A percentile compares a stretch with the other conserved stretches of the same genome.
These are phyloP conservation scores for Gossypium laxum DNA, from an alignment of 441 rosid genomes.

Conservation along the genomic window DNA sequence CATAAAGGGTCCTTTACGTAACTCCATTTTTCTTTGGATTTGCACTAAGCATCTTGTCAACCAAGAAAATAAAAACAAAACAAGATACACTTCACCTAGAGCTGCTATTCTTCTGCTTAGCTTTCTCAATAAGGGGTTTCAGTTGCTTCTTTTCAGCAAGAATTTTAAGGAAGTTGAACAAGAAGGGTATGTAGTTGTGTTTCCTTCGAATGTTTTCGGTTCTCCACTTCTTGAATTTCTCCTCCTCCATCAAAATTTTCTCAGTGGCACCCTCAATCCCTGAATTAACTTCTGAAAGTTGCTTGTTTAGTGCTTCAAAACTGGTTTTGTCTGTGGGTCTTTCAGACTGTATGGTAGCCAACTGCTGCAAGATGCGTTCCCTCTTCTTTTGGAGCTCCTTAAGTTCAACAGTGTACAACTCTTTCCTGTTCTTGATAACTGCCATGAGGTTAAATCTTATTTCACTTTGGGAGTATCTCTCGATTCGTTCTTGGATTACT, in stretches of 20 bases:
- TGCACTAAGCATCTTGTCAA: not conserved
- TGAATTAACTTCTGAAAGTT: constrained; percentile 55
- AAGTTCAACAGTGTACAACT: constrained; percentile 65
- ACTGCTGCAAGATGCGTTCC: constrained; percentile 68
- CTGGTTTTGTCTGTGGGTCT: constrained; percentile 37
- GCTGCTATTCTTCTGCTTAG: constrained; percentile 67
- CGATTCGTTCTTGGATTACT: constrained; percentile 82
- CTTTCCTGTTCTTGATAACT: constrained; percentile 74
- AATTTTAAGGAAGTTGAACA: constrained; percentile 88
- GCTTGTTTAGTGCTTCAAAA: constrained; percentile 43
- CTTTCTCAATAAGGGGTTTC: constrained; percentile 90
- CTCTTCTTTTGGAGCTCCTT: constrained; percentile 77
- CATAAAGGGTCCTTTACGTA: not conserved
- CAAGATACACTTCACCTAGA: constrained; percentile 16
- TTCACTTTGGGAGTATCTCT: constrained; percentile 76
- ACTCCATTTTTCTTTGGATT: not conserved
- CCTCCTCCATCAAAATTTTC: constrained; percentile 86
- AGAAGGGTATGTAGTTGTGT: constrained; percentile 87
- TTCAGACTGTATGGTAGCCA: constrained; percentile 45
- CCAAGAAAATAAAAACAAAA: not conserved
- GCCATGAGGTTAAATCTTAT: constrained; percentile 94
- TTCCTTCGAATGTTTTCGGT: constrained; percentile 84
- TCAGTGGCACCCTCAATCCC: constrained; percentile 70
- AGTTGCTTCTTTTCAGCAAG: constrained; percentile 97
- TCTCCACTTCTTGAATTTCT: constrained; percentile 87